phyloP scores from a whole-genome alignment of 129 eudicot genomes.

The Silybum marianum region DNA sequence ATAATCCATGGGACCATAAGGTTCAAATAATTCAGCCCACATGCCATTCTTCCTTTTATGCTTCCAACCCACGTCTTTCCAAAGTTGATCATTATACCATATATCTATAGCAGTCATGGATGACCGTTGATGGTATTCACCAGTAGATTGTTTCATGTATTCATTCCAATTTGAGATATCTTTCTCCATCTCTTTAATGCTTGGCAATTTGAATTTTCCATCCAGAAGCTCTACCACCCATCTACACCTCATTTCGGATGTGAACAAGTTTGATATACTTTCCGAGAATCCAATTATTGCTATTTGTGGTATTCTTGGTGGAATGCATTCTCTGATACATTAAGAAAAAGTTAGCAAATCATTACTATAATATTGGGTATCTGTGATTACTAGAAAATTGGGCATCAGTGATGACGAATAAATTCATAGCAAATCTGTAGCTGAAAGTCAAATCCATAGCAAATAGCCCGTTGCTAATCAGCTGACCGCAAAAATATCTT shows the following conservation, averaged over 20 bases:
- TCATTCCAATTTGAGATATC: constrained; percentile 56
- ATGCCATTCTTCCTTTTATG: constrained; percentile 55
- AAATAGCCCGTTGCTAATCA: too few relatives aligned
- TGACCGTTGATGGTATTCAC: constrained; percentile 45
- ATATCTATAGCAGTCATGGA: constrained; percentile 56
- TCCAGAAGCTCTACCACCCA: constrained; percentile 68
- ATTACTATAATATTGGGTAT: too few relatives aligned
- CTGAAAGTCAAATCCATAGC: too few relatives aligned
- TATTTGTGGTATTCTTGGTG: constrained; percentile 69
- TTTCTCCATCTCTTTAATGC: constrained; percentile 67
- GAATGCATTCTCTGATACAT: constrained; percentile 59
- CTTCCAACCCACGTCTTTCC: constrained; percentile 65
- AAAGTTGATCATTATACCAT: constrained; percentile 73
- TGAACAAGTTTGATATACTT: constrained; percentile 57
- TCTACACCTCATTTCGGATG: constrained; percentile 67
- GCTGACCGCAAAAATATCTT: too few relatives aligned
- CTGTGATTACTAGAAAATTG: too few relatives aligned
- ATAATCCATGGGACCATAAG: constrained; percentile 64
- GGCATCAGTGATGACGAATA: too few relatives aligned
- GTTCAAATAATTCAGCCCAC: constrained; percentile 55
- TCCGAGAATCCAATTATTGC: constrained; percentile 72
- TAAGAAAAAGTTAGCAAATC: background rate
- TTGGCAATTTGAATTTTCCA: constrained; percentile 52
- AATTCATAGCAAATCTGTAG: too few relatives aligned
- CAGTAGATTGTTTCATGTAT: constrained; percentile 54